Evolutionary conservation across 768 basidiomycete genomes (phyloP).

Genomic region (Boletus patriciae): DNA sequence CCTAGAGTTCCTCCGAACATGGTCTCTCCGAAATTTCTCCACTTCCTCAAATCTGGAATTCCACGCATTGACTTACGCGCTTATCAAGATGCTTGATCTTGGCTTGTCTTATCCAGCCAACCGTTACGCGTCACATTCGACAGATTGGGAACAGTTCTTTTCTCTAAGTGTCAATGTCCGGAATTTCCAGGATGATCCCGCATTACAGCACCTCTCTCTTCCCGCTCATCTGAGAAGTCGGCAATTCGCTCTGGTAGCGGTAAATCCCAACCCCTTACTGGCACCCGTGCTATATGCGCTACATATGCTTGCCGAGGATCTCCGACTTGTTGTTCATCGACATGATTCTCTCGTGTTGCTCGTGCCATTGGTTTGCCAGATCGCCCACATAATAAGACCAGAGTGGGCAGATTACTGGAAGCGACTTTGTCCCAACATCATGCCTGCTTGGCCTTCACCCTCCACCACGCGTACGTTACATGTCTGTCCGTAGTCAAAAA

Average conservation of each 20-base stretch:
- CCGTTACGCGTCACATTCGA: slow-evolving; percentile 12
- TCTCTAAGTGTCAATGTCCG: slow-evolving; percentile 42
- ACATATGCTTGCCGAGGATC: slow-evolving; percentile 75
- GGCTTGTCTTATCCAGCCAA: slow-evolving; percentile 27
- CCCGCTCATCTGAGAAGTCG: slow-evolving; percentile 34
- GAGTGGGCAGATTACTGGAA: slow-evolving; percentile 97
- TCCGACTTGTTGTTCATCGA: slow-evolving; percentile 56
- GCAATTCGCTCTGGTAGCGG: slow-evolving; percentile 22
- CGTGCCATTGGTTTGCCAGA: slow-evolving; percentile 59
- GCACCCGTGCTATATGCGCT: slow-evolving; percentile 69
- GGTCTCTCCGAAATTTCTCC: slow-evolving; percentile 50
- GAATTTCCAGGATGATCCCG: slow-evolving; percentile 61
- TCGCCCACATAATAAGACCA: slow-evolving; percentile 63
- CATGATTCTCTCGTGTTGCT: slow-evolving; percentile 57
- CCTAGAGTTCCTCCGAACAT: slow-evolving; percentile 52
- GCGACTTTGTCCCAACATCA: slow-evolving; percentile 65
- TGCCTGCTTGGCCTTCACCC: slow-evolving; percentile 59
- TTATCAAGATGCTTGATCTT: slow-evolving; percentile 49
- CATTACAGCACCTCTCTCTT: slow-evolving; percentile 45
- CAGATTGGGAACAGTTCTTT: slow-evolving; percentile 51
- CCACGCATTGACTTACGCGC: slow-evolving; percentile 51
- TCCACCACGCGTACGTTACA: slow-evolving; percentile 30
- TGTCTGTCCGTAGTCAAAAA: not conserved
- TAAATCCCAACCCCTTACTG: slow-evolving; percentile 45
- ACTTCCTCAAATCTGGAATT: slow-evolving; percentile 53